Base-by-base conservation (phyloP, 306 rosid species). In the Glycyrrhiza uralensis region DNA sequence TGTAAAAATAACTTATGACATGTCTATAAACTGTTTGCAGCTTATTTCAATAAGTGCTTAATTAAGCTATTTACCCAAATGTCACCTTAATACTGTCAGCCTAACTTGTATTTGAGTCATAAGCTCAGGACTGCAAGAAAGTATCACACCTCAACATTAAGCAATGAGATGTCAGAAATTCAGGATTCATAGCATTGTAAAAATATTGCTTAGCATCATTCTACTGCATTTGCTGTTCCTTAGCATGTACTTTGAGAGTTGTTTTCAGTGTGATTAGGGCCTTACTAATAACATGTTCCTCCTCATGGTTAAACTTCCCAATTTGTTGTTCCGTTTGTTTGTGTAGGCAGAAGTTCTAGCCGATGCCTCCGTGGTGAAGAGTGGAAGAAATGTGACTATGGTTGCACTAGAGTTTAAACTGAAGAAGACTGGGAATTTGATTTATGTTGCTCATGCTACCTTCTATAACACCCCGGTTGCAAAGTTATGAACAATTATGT, bases 361-460 rank as follows among this genome's bases (percentile, higher is more conserved):
- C 30, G 83, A 85, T 9, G 86, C 81, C 56, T 61, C 74, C 6
- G 79, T 92, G 41, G 81, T 89, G 50, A 88, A 84, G 74, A 77
- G 88, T 75, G 96, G 97, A 86, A 85, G 91, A 85, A 87, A 84
- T 57, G 74, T 92, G 75, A 79, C 86, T 2, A 87, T 89, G 26
- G 74, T 89, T 41, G 72, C 78, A 13, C 60, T 81, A 46, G 88
- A 87, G 46, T 89, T 85, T 66, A 89, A 76, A 74, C 77, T 76
- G 55, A 81, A 84, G 82, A 44, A 84, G 19, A 79, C 86, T 24
- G 78, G 78, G 45, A 57, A 65, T 32, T 77, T 89, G 82, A 12
- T 78, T 7, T 90, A 82, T 58, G 45, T 80, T 26, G 87, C 91
- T 49, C 91, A 87, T 61, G 81, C 85, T 45, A 86, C 89, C 68